These are phyloP conservation scores for Emiliania huxleyi DNA, from an alignment of 78 protist genomes.

Conservation along the genomic window DNA sequence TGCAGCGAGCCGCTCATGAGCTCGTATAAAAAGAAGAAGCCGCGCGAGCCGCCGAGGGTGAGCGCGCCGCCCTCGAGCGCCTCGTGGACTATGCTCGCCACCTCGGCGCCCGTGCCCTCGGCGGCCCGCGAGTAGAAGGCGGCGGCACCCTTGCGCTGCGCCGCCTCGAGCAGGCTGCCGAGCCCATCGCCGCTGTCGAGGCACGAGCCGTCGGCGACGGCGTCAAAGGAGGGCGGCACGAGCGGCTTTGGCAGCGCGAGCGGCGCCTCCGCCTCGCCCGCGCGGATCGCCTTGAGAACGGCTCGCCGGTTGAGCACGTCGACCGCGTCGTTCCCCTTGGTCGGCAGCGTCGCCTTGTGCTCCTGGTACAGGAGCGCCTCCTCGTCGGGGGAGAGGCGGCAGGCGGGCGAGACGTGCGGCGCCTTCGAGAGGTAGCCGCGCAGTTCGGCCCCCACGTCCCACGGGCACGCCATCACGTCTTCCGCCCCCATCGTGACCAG, in stretches of 20 bases:
- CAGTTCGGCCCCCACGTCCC: constrained; percentile 35
- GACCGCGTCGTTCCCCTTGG: background rate
- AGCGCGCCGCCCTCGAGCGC: background rate
- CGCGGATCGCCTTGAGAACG: background rate
- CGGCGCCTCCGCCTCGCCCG: background rate
- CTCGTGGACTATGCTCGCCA: background rate
- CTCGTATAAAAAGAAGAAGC: background rate
- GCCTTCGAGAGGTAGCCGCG: background rate
- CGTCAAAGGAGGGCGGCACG: background rate
- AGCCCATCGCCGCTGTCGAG: background rate
- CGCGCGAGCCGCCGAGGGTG: background rate
- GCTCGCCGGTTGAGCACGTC: background rate
- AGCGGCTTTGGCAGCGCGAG: background rate
- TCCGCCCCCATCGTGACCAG: constrained; percentile 15
- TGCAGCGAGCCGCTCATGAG: background rate
- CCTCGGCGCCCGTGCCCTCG: background rate
- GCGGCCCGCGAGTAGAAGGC: background rate
- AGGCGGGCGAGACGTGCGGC: constrained; percentile 46
- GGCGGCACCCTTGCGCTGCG: background rate
- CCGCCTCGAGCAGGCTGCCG: background rate
- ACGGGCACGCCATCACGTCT: background rate
- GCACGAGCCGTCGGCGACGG: background rate
- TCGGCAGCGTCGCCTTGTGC: background rate
- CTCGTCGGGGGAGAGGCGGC: constrained; percentile 42
- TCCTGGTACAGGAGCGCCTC: constrained; percentile 38